Conservation (phyloP, 139 green algal genomes). For the Pseudopediastrum boryanum region DNA sequence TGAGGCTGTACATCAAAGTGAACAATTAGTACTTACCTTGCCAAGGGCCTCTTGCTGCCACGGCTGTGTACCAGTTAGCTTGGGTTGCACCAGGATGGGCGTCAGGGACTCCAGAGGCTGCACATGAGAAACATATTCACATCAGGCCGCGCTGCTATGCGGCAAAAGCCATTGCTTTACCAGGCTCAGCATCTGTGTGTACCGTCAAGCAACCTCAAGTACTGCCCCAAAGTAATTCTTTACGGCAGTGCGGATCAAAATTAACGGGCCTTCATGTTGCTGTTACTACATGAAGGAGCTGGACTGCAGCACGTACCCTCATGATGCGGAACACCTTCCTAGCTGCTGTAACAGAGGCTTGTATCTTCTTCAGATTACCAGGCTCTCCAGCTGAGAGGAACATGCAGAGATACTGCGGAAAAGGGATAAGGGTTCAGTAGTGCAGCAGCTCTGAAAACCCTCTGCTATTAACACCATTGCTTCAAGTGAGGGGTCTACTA, state of each 20-base stretch:
- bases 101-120: constrained; percentile 82
- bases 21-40: constrained; percentile 72
- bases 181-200: too few species aligned
- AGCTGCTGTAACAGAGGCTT: constrained; percentile 84
- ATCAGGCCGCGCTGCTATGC: background rate
- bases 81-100: constrained; percentile 74
- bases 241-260: too few species aligned
- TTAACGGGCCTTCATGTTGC: too few species aligned
- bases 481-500: too few species aligned
- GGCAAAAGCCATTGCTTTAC: background rate
- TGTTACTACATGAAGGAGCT: background rate
- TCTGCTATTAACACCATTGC: background rate
- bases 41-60: constrained; percentile 72
- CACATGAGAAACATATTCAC: background rate
- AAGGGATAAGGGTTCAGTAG: background rate
- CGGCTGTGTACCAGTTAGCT: constrained; percentile 68
- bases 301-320: constrained; percentile 43
- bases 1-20: too few species aligned
- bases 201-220: too few species aligned
- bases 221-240: too few species aligned
- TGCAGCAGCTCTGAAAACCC: background rate
- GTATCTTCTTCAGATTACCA: constrained; percentile 87
- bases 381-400: constrained; percentile 85
- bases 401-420: constrained; percentile 87
- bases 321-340: constrained; percentile 93